Evolutionary conservation across 208 protist genomes (phyloP).

Genomic region (Crithidia thermophila): DNA sequence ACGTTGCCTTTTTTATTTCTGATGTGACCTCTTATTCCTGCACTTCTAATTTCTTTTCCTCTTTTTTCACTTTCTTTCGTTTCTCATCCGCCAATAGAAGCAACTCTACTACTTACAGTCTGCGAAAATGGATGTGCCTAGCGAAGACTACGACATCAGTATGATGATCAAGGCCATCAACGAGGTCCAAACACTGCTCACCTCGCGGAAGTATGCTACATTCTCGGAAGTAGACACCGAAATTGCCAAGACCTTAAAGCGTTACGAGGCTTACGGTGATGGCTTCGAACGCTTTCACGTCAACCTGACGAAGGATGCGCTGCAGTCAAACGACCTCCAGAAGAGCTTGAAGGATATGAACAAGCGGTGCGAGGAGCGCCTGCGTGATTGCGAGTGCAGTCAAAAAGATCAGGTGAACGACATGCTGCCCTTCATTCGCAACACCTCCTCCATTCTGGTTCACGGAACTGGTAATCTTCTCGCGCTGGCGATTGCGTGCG

Average conservation of each 20-base stretch:
- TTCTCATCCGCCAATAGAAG: neutral
- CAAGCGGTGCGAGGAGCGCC: conserved; percentile 48
- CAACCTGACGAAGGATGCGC: conserved; percentile 63
- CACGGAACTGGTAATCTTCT: conserved; percentile 80
- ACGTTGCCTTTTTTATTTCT: too few relatives aligned
- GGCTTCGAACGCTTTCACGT: conserved; percentile 82
- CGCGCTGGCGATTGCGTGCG: conserved; percentile 74
- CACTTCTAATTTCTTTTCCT: too few relatives aligned
- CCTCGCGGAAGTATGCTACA: conserved; percentile 57
- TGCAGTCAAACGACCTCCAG: conserved; percentile 50
- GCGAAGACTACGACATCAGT: conserved; percentile 78
- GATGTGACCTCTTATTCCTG: too few relatives aligned
- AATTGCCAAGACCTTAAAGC: conserved; percentile 67
- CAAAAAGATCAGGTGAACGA: conserved; percentile 87
- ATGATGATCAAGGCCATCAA: conserved; percentile 73
- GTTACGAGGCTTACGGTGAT: conserved; percentile 73
- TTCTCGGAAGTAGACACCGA: conserved; percentile 85
- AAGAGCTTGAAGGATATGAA: conserved; percentile 72
- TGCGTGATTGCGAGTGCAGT: conserved; percentile 71
- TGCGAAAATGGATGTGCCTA: conserved; percentile 70
- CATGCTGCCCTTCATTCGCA: conserved; percentile 83
- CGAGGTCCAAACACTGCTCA: conserved; percentile 68
- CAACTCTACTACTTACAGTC: neutral
- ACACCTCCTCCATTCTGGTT: conserved; percentile 79
- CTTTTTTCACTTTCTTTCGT: too few relatives aligned